phyloP scores from a whole-genome alignment of 768 basidiomycete species.

The Kwoniella sp. region DNA sequence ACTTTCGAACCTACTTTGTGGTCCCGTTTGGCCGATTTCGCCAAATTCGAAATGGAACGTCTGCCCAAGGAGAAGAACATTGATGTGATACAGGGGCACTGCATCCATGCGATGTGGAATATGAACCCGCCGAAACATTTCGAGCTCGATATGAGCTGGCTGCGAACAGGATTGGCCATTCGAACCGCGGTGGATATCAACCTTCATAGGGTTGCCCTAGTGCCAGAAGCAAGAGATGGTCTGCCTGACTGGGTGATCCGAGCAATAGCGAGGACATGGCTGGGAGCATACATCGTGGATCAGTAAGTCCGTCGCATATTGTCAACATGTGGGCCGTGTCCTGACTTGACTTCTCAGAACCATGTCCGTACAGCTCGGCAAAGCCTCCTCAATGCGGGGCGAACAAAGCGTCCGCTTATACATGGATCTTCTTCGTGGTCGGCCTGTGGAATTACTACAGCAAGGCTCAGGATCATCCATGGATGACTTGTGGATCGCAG shows the following conservation, averaged over 20 bases:
- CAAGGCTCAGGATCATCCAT: neutral
- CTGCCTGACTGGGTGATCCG: constrained; percentile 34
- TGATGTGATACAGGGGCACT: constrained; percentile 45
- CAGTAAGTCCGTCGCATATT: constrained; percentile 3
- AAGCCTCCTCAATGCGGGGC: constrained; percentile 29
- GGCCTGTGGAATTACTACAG: neutral
- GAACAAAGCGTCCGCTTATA: constrained; percentile 32
- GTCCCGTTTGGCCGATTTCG: constrained; percentile 38
- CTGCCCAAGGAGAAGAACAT: constrained; percentile 47
- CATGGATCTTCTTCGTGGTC: constrained; percentile 16
- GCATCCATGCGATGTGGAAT: constrained; percentile 45
- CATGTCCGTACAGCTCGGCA: constrained; percentile 36
- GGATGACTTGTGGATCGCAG: constrained; percentile 32
- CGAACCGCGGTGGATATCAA: constrained; percentile 47
- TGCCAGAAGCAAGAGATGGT: constrained; percentile 22
- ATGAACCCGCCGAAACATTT: constrained; percentile 41
- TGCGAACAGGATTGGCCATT: constrained; percentile 35
- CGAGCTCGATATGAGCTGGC: constrained; percentile 46
- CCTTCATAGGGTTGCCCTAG: constrained; percentile 40
- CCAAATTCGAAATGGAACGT: constrained; percentile 42
- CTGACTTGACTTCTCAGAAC: constrained; percentile 11
- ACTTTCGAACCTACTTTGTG: constrained; percentile 35
- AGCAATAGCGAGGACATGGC: constrained; percentile 41
- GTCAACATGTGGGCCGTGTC: neutral
- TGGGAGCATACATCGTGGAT: constrained; percentile 32